Evolutionary conservation across 805 yeast genomes (phyloP).

Genomic region (Teunomyces tritomae): DNA sequence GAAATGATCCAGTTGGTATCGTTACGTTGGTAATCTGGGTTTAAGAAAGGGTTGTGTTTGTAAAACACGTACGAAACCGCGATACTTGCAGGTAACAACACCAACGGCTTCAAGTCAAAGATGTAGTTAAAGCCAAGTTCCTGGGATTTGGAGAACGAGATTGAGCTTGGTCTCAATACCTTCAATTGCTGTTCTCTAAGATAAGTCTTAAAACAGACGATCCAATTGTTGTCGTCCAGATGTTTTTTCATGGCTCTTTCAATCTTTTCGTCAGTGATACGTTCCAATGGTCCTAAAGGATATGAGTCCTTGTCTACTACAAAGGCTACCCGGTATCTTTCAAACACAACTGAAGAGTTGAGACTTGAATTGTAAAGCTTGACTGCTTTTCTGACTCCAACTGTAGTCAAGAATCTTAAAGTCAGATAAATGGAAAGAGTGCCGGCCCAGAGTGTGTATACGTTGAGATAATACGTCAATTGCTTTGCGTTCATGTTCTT

Average conservation of each 20-base stretch:
- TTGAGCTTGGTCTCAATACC: slow-evolving; percentile 11
- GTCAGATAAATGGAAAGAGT: slow-evolving; percentile 30
- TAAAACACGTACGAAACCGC: slow-evolving; percentile 14
- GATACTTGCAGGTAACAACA: slow-evolving; percentile 14
- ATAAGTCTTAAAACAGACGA: slow-evolving; percentile 5
- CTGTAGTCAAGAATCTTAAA: slow-evolving; percentile 21
- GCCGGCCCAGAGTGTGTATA: slow-evolving; percentile 34
- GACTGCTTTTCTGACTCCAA: slow-evolving; percentile 22
- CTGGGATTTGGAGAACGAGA: slow-evolving; percentile 11
- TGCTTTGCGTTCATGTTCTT: slow-evolving; percentile 27
- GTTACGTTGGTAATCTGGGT: slow-evolving; percentile 4
- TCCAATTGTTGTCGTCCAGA: slow-evolving; percentile 7
- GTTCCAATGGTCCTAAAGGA: slow-evolving; percentile 37
- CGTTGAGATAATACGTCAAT: slow-evolving; percentile 31
- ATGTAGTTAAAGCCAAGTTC: slow-evolving; percentile 16
- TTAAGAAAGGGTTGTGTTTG: slow-evolving; percentile 12
- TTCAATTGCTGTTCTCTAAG: slow-evolving; percentile 12
- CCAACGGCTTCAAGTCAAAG: slow-evolving; percentile 18
- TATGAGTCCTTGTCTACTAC: slow-evolving; percentile 32
- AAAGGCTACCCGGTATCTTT: slow-evolving; percentile 42
- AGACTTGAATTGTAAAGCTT: slow-evolving; percentile 15
- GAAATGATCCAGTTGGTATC: slow-evolving; percentile 44
- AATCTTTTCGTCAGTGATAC: slow-evolving; percentile 14
- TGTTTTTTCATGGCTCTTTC: slow-evolving; percentile 7
- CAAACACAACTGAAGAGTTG: slow-evolving; percentile 4